Conservation (phyloP, 352 stramenopile genomes). For the Pythium pyrilobum region DNA sequence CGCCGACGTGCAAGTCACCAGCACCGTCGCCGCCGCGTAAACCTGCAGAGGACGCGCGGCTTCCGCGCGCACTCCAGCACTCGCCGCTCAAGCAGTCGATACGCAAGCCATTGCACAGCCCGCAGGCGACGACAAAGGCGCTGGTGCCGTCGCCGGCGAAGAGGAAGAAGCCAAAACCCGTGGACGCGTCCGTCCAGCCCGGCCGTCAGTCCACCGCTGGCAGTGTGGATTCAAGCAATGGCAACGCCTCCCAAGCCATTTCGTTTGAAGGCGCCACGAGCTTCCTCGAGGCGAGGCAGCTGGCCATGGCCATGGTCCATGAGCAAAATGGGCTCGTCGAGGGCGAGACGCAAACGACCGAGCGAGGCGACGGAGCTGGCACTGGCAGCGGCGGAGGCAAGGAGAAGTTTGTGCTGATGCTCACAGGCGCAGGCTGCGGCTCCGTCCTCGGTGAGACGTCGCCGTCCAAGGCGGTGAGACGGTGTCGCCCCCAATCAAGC, state of each 20-base stretch:
- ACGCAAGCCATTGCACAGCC: background rate
- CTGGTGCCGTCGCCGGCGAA: constrained; percentile 3
- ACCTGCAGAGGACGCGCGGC: background rate
- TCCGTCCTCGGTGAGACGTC: background rate
- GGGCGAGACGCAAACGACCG: constrained; percentile 11
- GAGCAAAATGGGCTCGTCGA: background rate
- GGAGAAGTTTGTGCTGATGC: constrained; percentile 3
- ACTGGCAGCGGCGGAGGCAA: background rate
- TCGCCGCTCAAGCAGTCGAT: constrained; percentile 12
- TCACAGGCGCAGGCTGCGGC: background rate
- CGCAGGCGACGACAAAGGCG: background rate
- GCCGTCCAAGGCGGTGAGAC: background rate
- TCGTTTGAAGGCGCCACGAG: constrained; percentile 31
- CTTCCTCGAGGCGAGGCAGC: constrained; percentile 35
- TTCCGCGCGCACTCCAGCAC: background rate
- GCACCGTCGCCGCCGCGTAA: background rate
- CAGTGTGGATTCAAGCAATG: no score
- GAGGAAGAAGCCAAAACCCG: background rate
- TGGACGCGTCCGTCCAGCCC: no score
- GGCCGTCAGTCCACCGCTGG: no score
- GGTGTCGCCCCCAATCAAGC: constrained; percentile 16
- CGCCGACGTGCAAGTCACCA: background rate
- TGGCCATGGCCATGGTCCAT: constrained; percentile 17
- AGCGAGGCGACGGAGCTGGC: constrained; percentile 2
- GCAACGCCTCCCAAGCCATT: background rate